Percentiles rank a stretch among this genome's conserved stretches.
Evolutionary conservation across 1,284 basidiomycete species (phyloP).

Genomic region (Kwoniella shivajii): DNA sequence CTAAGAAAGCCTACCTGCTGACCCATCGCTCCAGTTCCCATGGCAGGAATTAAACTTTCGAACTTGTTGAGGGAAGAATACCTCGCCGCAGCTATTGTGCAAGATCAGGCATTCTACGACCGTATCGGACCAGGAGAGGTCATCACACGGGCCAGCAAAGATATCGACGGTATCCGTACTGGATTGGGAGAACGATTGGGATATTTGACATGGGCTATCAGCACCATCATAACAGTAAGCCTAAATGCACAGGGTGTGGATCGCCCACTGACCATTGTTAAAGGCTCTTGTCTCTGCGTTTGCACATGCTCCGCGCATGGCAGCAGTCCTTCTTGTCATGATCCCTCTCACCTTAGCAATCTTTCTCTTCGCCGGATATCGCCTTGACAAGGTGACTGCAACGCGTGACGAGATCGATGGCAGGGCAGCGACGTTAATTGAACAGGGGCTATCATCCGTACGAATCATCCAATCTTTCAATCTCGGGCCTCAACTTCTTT

Average conservation of each 20-base stretch:
- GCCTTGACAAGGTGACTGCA: slow-evolving; percentile 41
- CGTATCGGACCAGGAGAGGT: slow-evolving; percentile 55
- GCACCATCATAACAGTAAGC: slow-evolving; percentile 42
- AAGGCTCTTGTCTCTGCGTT: slow-evolving; percentile 53
- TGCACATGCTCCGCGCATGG: slow-evolving; percentile 47
- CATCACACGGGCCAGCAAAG: slow-evolving; percentile 50
- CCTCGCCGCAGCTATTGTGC: slow-evolving; percentile 52
- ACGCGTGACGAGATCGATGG: slow-evolving; percentile 48
- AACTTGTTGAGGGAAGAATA: slow-evolving; percentile 50
- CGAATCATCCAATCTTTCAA: slow-evolving; percentile 55
- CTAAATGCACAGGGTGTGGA: slow-evolving; percentile 2
- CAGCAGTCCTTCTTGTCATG: slow-evolving; percentile 53
- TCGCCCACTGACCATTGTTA: not conserved
- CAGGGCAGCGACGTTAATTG: slow-evolving; percentile 51
- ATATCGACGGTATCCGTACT: slow-evolving; percentile 50
- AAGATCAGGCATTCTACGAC: slow-evolving; percentile 56
- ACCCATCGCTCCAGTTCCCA: slow-evolving; percentile 34
- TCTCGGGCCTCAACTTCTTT: slow-evolving; percentile 43
- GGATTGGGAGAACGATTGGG: slow-evolving; percentile 55
- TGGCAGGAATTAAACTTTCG: slow-evolving; percentile 47
- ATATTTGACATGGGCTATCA: slow-evolving; percentile 47
- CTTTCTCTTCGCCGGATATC: slow-evolving; percentile 43
- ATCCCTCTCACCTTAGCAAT: slow-evolving; percentile 48
- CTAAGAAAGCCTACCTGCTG: not conserved
- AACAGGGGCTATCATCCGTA: slow-evolving; percentile 53